phyloP scores from a whole-genome alignment of 106 monocot species.

The Narthecium ossifragum region DNA sequence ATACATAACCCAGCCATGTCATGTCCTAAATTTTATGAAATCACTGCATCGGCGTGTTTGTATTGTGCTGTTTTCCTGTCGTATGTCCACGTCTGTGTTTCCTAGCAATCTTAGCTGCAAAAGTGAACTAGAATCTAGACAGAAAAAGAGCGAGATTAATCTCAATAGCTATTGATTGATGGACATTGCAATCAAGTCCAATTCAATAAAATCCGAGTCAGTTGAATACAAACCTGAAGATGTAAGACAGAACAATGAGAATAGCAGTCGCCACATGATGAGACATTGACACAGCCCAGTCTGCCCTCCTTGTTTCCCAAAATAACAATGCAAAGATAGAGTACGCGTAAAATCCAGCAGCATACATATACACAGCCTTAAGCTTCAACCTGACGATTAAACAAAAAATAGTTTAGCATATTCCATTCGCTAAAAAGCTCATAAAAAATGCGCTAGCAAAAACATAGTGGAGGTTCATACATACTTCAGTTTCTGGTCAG shows the following conservation, averaged over 20 bases:
- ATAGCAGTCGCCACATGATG: slow-evolving; percentile 79
- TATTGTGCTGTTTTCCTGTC: no score
- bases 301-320: slow-evolving; percentile 94
- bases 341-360: slow-evolving; percentile 88
- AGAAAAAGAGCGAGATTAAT: no score
- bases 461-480: not conserved
- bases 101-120: no score
- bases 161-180: no score
- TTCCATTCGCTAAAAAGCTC: no score
- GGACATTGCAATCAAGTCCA: no score
- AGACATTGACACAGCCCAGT: slow-evolving; percentile 84
- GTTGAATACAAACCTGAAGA: slow-evolving; percentile 49
- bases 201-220: no score
- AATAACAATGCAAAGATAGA: slow-evolving; percentile 88
- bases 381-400: slow-evolving; percentile 50
- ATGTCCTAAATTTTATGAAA: no score
- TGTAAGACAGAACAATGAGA: slow-evolving; percentile 81
- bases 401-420: slow-evolving; percentile 2
- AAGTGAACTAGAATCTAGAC: no score
- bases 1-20: no score
- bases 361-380: slow-evolving; percentile 79
- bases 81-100: no score
- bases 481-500: slow-evolving; percentile 84
- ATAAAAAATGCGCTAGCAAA: not conserved
- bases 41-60: no score